Evolutionary conservation across 306 rosid genomes (phyloP).

Genomic region (Vachellia collinsii): DNA sequence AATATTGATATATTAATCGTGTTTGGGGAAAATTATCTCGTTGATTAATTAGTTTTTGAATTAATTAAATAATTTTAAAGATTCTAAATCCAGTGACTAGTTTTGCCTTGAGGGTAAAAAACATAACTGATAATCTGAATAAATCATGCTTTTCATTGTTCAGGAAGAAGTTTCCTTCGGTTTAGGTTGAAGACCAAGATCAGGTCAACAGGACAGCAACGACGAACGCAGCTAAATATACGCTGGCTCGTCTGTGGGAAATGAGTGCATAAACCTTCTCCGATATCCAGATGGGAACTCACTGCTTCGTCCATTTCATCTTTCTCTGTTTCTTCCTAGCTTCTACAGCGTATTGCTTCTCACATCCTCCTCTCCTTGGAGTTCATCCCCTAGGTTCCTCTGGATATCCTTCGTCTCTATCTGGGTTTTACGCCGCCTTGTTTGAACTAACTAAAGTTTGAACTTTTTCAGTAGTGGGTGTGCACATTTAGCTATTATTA

Average conservation of each 20-base stretch:
- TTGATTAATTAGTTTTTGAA: too few relatives aligned
- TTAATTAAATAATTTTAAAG: too few relatives aligned
- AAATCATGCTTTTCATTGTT: background rate
- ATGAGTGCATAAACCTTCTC: background rate
- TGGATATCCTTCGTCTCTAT: slow-evolving; percentile 13
- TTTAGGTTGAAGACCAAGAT: background rate
- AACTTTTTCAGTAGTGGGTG: slow-evolving; percentile 27
- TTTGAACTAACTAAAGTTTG: slow-evolving; percentile 21
- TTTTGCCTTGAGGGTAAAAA: too few relatives aligned
- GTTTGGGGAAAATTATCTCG: too few relatives aligned
- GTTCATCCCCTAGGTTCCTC: slow-evolving; percentile 76
- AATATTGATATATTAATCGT: too few relatives aligned
- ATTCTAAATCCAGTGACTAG: too few relatives aligned
- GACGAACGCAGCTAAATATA: background rate
- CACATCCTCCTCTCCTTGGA: slow-evolving; percentile 58
- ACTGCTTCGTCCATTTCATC: slow-evolving; percentile 36
- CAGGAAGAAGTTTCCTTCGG: background rate
- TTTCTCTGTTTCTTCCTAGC: slow-evolving; percentile 47
- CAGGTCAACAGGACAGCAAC: background rate
- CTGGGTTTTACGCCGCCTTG: background rate
- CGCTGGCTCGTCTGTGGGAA: background rate
- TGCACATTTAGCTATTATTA: slow-evolving; percentile 22
- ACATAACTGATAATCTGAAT: background rate
- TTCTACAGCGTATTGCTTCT: slow-evolving; percentile 35
- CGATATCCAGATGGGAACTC: slow-evolving; percentile 25